These are phyloP conservation scores for Zoysia pacifica DNA, from an alignment of 176 grass and related monocot genomes.

Conservation along the genomic window DNA sequence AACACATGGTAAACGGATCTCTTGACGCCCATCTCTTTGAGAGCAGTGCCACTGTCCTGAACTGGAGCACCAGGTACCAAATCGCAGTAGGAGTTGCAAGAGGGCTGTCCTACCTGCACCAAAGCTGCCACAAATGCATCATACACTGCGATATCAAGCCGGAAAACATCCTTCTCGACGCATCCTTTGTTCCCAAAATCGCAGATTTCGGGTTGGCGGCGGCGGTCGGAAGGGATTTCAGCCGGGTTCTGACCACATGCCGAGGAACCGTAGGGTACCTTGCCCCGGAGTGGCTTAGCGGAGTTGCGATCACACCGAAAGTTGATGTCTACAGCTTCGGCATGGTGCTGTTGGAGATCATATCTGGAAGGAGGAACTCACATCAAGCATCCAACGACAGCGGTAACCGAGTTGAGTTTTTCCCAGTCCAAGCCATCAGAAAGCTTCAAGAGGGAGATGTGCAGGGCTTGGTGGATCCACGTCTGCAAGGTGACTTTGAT, in stretches of 20 bases:
- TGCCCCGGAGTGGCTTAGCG: constrained; percentile 46
- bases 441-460: too few species aligned
- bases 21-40: too few species aligned
- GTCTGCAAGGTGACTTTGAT: too few species aligned
- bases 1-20: too few species aligned
- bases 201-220: constrained; percentile 51
- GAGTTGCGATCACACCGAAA: constrained; percentile 34
- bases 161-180: constrained; percentile 30
- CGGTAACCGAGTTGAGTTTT: too few species aligned
- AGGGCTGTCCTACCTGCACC: constrained; percentile 44
- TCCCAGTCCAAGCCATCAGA: too few species aligned
- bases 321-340: constrained; percentile 51
- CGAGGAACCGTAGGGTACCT: constrained; percentile 53
- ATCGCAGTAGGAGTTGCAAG: constrained; percentile 8
- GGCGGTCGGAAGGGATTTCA: constrained; percentile 42
- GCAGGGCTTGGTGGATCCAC: too few species aligned
- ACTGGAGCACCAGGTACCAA: too few species aligned
- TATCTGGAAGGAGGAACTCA: constrained; percentile 39
- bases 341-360: constrained; percentile 48
- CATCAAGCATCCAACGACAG: background rate
- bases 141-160: constrained; percentile 51
- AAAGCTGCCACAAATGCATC: constrained; percentile 41
- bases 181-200: constrained; percentile 36
- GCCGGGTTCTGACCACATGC: constrained; percentile 42
- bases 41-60: too few species aligned